These are phyloP conservation scores for Areca catechu DNA, from an alignment of 176 grass and related monocot genomes.

Conservation along the genomic window DNA sequence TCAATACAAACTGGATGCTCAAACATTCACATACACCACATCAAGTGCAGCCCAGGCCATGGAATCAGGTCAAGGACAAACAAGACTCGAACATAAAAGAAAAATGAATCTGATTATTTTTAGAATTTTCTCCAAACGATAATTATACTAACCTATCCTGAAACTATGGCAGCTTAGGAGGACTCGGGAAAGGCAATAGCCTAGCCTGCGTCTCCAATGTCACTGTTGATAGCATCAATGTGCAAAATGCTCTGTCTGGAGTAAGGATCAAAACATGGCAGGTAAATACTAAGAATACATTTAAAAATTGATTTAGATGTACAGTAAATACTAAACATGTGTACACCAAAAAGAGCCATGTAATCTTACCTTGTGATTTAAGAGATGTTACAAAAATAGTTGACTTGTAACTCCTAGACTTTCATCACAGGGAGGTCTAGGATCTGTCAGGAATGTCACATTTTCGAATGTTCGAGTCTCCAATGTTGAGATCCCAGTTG, in stretches of 20 bases:
- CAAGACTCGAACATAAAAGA: neutral
- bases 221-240: slow-evolving; percentile 34
- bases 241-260: slow-evolving; percentile 58
- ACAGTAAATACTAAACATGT: no score
- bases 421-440: slow-evolving; percentile 47
- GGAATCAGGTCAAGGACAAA: slow-evolving; percentile 48
- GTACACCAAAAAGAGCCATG: no score
- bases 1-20: slow-evolving; percentile 73
- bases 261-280: slow-evolving; percentile 88
- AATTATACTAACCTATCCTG: neutral
- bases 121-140: no score
- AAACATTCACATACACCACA: slow-evolving; percentile 56
- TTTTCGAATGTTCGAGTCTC: slow-evolving; percentile 56
- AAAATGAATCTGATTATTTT: neutral
- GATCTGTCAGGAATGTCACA: slow-evolving; percentile 58
- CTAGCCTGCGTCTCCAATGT: slow-evolving; percentile 68
- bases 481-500: slow-evolving; percentile 47
- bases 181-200: slow-evolving; percentile 50
- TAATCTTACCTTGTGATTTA: no score
- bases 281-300: slow-evolving; percentile 15
- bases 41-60: slow-evolving; percentile 58
- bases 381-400: neutral
- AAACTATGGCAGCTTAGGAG: slow-evolving; percentile 39
- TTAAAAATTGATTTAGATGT: no score
- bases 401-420: neutral